Evolutionary conservation across 2,329 filamentous ascomycete genomes (phyloP).

Genomic region (Alternaria triticina): DNA sequence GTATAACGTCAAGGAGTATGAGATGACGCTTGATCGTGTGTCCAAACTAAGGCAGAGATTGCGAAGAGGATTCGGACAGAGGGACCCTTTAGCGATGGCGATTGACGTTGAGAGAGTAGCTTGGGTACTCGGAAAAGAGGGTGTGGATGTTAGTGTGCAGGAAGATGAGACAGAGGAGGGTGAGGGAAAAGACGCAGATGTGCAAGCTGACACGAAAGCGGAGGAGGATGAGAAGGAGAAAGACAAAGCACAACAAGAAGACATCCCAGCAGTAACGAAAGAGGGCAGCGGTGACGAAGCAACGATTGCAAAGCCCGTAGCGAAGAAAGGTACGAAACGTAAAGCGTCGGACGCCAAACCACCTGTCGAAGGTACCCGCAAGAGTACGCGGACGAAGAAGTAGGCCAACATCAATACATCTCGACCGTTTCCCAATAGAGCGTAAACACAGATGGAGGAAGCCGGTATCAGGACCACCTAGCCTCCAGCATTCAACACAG

Average conservation of each 20-base stretch:
- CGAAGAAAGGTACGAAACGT: constrained; percentile 31
- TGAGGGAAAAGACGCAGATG: background rate
- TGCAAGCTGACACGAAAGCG: background rate
- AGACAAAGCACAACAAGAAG: background rate
- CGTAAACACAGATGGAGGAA: background rate
- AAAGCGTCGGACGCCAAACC: constrained; percentile 24
- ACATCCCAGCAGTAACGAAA: background rate
- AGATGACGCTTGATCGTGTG: constrained; percentile 55
- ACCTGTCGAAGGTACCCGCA: constrained; percentile 26
- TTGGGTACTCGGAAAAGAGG: constrained; percentile 11
- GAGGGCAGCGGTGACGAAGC: background rate
- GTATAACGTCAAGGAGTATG: constrained; percentile 74
- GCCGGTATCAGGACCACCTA: background rate
- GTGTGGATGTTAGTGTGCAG: constrained; percentile 5
- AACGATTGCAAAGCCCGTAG: background rate
- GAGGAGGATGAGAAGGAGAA: background rate
- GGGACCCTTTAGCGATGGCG: constrained; percentile 13
- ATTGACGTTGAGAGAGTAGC: constrained; percentile 25
- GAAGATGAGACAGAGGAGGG: background rate
- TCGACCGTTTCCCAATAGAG: background rate
- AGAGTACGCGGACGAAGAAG: constrained; percentile 35
- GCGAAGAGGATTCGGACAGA: constrained; percentile 56
- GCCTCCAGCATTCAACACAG: background rate
- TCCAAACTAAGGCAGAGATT: constrained; percentile 33
- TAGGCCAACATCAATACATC: background rate